Percentiles rank a stretch among this genome's conserved stretches.
phyloP scores from a whole-genome alignment of 306 rosid species.

The Cercis canadensis region DNA sequence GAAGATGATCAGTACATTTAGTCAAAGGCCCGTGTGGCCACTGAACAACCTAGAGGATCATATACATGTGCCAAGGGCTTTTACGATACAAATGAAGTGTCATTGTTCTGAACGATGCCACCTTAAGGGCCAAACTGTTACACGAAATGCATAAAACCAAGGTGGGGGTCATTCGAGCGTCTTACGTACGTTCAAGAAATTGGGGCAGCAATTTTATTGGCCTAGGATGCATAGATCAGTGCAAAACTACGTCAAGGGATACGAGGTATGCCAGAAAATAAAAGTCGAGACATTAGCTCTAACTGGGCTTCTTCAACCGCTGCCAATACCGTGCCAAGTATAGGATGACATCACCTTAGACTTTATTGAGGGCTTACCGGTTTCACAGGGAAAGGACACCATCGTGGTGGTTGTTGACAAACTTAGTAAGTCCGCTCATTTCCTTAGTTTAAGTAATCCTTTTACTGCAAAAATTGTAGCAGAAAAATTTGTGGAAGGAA shows the following conservation, averaged over 20 bases:
- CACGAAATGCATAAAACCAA: too few relatives aligned
- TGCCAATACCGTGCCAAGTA: background rate
- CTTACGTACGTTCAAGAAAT: background rate
- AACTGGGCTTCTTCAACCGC: background rate
- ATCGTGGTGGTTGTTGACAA: too few relatives aligned
- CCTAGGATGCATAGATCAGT: background rate
- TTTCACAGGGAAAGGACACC: too few relatives aligned
- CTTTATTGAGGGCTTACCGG: background rate
- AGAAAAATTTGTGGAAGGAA: too few relatives aligned
- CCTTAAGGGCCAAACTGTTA: background rate
- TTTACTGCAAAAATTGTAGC: too few relatives aligned
- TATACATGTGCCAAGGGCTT: background rate
- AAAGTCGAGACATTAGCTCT: background rate
- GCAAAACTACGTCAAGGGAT: background rate
- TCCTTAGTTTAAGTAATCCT: too few relatives aligned
- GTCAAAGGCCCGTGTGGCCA: too few relatives aligned
- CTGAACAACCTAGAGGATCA: background rate
- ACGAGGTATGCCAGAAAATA: background rate
- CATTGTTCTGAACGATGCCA: too few relatives aligned
- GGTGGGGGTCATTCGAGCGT: background rate
- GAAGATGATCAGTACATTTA: too few relatives aligned
- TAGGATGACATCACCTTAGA: conserved; percentile 1
- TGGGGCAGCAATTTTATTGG: background rate
- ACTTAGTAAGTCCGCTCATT: too few relatives aligned
- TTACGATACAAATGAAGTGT: background rate